phyloP scores from a whole-genome alignment of 768 basidiomycete genomes.

The Peribolospora baueri region DNA sequence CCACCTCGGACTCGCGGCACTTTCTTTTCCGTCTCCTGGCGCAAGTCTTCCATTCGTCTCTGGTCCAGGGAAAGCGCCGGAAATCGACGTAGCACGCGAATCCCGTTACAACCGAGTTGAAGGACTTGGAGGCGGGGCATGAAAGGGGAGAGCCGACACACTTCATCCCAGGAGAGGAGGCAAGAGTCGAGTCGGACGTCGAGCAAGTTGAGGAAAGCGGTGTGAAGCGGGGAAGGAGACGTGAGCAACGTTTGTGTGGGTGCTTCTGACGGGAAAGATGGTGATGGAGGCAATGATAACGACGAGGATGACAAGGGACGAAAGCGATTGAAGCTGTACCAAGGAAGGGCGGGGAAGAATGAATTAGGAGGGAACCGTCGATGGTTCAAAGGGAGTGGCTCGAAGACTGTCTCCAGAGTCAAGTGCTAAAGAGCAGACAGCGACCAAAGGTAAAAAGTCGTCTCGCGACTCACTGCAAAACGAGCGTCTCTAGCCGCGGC shows the following conservation, averaged over 20 bases:
- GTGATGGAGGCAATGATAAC: not conserved
- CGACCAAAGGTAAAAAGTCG: too few relatives aligned
- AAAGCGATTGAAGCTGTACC: conserved; percentile 43
- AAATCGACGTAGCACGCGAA: conserved; percentile 13
- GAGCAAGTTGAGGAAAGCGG: conserved; percentile 29
- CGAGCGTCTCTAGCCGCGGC: conserved; percentile 35
- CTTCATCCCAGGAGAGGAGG: conserved; percentile 44
- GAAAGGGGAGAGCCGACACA: conserved; percentile 20
- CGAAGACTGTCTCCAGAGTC: too few relatives aligned
- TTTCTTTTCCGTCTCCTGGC: too few relatives aligned
- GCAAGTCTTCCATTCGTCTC: not conserved
- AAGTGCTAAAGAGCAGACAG: not conserved
- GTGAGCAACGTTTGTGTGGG: too few relatives aligned
- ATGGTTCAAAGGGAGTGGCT: too few relatives aligned
- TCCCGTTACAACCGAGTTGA: conserved; percentile 47
- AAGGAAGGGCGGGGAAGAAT: conserved; percentile 3
- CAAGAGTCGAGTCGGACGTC: conserved; percentile 56
- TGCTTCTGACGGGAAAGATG: not conserved
- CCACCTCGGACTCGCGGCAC: too few relatives aligned
- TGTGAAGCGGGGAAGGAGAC: not conserved
- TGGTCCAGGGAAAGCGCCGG: conserved; percentile 14
- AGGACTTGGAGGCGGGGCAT: conserved; percentile 18
- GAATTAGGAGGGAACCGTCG: not conserved
- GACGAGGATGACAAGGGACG: conserved; percentile 15
- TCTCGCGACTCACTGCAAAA: conserved; percentile 42